These are phyloP conservation scores for Acacia confusa DNA, from an alignment of 306 rosid genomes.

Conservation along the genomic window DNA sequence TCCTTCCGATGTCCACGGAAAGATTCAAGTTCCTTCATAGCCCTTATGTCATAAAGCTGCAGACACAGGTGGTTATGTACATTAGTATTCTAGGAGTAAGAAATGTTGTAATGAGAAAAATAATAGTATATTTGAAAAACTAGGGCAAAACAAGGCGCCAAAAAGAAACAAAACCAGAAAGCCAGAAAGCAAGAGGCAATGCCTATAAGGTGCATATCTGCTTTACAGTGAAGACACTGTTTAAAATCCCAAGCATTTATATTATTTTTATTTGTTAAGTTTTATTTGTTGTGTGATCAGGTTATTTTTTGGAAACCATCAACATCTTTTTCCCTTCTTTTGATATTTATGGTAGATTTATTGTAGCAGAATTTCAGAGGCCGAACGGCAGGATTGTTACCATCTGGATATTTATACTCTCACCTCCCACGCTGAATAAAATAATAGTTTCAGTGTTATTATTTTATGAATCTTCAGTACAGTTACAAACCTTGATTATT, in stretches of 20 bases:
- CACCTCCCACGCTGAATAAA: background rate
- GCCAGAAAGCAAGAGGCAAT: background rate
- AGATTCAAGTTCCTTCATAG: slow-evolving; percentile 99
- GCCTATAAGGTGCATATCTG: background rate
- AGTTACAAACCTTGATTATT: slow-evolving; percentile 56
- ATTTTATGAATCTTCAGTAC: background rate
- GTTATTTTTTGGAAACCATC: background rate
- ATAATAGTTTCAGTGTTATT: background rate
- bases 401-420: background rate
- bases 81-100: background rate
- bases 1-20: slow-evolving; percentile 98
- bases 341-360: background rate
- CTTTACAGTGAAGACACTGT: background rate
- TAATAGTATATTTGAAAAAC: background rate
- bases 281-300: background rate
- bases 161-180: background rate
- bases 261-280: background rate
- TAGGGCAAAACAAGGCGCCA: background rate
- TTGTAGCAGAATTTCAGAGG: background rate
- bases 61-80: slow-evolving; percentile 24
- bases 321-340: background rate
- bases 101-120: slow-evolving; percentile 25
- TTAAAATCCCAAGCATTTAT: background rate
- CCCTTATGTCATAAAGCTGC: slow-evolving; percentile 95
- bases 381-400: background rate